Evolutionary conservation across 2,329 filamentous ascomycete species (phyloP).

Genomic region (Phialemoniopsis sp.): DNA sequence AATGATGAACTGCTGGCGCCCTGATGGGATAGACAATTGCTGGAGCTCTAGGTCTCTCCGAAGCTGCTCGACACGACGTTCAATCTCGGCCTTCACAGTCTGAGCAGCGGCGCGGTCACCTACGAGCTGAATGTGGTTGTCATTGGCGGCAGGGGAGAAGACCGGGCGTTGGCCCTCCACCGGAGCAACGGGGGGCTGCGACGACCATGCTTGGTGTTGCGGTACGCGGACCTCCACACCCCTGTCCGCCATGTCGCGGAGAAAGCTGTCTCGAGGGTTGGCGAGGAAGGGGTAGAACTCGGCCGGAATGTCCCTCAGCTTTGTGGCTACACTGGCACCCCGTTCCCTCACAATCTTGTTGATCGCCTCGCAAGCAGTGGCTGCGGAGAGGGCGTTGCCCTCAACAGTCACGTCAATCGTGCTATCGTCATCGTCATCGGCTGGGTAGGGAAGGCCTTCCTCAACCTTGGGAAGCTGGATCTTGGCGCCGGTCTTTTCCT

Average conservation of each 20-base stretch:
- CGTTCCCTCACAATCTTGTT: constrained; percentile 84
- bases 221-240: constrained; percentile 82
- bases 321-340: constrained; percentile 75
- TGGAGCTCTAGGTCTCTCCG: constrained; percentile 72
- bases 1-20: constrained; percentile 91
- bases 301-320: constrained; percentile 77
- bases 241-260: constrained; percentile 67
- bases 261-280: constrained; percentile 66
- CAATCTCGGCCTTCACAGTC: constrained; percentile 74
- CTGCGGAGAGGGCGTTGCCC: constrained; percentile 84
- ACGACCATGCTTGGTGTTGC: constrained; percentile 71
- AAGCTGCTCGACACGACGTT: constrained; percentile 72
- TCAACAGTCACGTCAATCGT: constrained; percentile 85
- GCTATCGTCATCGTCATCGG: constrained; percentile 74
- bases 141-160: constrained; percentile 66
- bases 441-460: constrained; percentile 47
- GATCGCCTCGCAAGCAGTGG: constrained; percentile 79
- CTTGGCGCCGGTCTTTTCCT: constrained; percentile 82
- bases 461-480: constrained; percentile 87
- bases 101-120: constrained; percentile 83
- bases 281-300: constrained; percentile 96
- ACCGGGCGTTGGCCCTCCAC: constrained; percentile 60
- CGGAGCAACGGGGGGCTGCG: constrained; percentile 60
- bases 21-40: constrained; percentile 77
- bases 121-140: constrained; percentile 77